Base-by-base conservation (phyloP, 2,329 filamentous ascomycete genomes). In the Aspergillus tubingensis region DNA sequence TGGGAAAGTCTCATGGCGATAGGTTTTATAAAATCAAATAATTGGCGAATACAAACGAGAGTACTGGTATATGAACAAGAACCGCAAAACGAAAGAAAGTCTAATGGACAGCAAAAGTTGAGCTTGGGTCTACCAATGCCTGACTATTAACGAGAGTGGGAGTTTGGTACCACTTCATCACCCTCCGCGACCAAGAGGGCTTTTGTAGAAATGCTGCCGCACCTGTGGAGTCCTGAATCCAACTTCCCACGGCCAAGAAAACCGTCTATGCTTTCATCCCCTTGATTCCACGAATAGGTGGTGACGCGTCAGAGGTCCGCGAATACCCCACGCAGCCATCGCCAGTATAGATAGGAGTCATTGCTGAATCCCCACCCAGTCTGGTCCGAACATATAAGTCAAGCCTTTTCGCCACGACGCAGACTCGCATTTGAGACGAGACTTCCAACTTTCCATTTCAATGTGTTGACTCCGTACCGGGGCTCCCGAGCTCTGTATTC, bases 1-100 rank as follows among this genome's bases (percentile, higher is more conserved):
- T 60, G 63, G 38, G 66, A 19, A 23, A 44, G 41, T 44, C 41
- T 44, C 41, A 44, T 44, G 5, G 10, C 6, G 41, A 11, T 36
- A 44, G 23, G 32, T 11, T 36, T 36, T 13, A 5, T 15, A 44
- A 43, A 11, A 23, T 43, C 17, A 11, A 23, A 44, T 5, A 44
- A n/a, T 44, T 23, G 19, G 3, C 32, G 32, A 36, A 13, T 5
- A 36, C 17, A 43, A 44, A 44, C 41, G 41, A 44, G 19, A 13
- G 41, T 13, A 44, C 19, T 21, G 41, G 41, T 15, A 21, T 44
- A 44, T 44, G 3, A 23, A 23, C 41, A 44, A 43, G 21, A 11
- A 21, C 10, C 3, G 41, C 10, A 23, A 21, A 44, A 44, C 19
- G 41, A 44, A 21, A 21, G 41, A 44, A 21, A 21, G 41, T 23